phyloP scores from a whole-genome alignment of 176 grass and related monocot genomes.

The Eragrostis nindensis region DNA sequence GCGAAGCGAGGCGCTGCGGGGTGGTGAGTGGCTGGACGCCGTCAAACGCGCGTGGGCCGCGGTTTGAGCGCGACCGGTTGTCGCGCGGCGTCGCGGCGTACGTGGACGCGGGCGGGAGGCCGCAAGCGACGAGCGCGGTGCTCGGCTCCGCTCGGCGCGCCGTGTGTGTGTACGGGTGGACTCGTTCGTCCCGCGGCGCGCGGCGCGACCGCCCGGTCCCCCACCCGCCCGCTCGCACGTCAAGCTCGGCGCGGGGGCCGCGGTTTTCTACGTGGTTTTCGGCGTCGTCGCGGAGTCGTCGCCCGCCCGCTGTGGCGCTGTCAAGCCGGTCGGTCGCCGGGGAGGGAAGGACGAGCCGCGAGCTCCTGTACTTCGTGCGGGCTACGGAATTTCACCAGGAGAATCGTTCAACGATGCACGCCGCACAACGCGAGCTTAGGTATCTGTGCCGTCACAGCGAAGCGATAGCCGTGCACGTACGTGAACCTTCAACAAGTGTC shows the following conservation, averaged over 20 bases:
- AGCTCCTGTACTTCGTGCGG: background rate
- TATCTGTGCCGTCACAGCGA: background rate
- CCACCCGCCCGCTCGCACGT: background rate
- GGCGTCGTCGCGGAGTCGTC: constrained; percentile 29
- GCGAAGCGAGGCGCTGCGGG: too few relatives aligned
- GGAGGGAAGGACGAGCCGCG: background rate
- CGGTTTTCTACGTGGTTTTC: constrained; percentile 26
- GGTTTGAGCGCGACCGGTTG: background rate
- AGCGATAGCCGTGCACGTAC: background rate
- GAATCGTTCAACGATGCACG: constrained; percentile 15
- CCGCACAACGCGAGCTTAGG: too few relatives aligned
- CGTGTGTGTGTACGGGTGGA: constrained; percentile 39
- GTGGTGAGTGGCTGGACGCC: constrained; percentile 12
- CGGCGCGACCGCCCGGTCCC: background rate
- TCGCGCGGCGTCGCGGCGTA: constrained; percentile 9
- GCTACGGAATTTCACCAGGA: constrained; percentile 1
- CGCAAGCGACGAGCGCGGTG: background rate
- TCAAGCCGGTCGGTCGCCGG: background rate
- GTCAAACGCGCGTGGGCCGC: constrained; percentile 48
- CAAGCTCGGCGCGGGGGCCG: background rate
- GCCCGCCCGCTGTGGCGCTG: background rate
- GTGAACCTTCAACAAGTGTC: background rate
- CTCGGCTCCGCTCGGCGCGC: constrained; percentile 1
- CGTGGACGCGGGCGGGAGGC: background rate
- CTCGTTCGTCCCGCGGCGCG: constrained; percentile 13